Percentiles rank a stretch among this genome's conserved stretches.
Conservation (phyloP, 2,329 filamentous ascomycete genomes). For the Colletotrichum lini region DNA sequence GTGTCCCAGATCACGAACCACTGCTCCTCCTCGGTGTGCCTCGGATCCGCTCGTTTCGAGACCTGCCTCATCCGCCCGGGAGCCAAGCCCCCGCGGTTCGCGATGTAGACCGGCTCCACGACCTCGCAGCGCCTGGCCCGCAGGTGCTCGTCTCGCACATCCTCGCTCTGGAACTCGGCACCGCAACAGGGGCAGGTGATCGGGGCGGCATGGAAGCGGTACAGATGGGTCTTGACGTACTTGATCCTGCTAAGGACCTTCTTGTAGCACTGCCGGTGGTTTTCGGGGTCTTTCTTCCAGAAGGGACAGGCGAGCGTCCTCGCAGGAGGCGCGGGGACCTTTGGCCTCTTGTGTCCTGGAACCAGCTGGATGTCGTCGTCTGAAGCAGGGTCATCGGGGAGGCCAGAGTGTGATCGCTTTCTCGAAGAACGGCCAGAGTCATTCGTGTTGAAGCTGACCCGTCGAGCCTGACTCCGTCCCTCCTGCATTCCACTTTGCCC, state of each 20-base stretch:
- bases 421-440: conserved; percentile 23
- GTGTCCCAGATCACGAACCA: conserved; percentile 50
- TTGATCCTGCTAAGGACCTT: conserved; percentile 48
- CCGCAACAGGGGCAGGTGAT: conserved; percentile 49
- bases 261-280: conserved; percentile 48
- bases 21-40: conserved; percentile 45
- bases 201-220: conserved; percentile 46
- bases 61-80: conserved; percentile 44
- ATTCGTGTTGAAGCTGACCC: neutral
- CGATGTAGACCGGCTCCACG: neutral
- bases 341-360: conserved; percentile 13
- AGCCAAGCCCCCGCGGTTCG: conserved; percentile 17
- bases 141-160: conserved; percentile 44
- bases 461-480: neutral
- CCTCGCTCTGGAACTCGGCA: conserved; percentile 44
- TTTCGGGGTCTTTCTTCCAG: conserved; percentile 48
- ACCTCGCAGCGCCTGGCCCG: conserved; percentile 26
- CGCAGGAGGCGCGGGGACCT: neutral
- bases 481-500: neutral
- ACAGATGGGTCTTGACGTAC: conserved; percentile 51
- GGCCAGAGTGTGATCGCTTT: conserved; percentile 18
- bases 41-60: conserved; percentile 38
- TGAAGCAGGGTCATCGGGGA: neutral
- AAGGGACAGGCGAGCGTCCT: conserved; percentile 48
- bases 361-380: neutral